Evolutionary conservation across 2,329 filamentous ascomycete genomes (phyloP).

Genomic region (Fusarium agapanthi): DNA sequence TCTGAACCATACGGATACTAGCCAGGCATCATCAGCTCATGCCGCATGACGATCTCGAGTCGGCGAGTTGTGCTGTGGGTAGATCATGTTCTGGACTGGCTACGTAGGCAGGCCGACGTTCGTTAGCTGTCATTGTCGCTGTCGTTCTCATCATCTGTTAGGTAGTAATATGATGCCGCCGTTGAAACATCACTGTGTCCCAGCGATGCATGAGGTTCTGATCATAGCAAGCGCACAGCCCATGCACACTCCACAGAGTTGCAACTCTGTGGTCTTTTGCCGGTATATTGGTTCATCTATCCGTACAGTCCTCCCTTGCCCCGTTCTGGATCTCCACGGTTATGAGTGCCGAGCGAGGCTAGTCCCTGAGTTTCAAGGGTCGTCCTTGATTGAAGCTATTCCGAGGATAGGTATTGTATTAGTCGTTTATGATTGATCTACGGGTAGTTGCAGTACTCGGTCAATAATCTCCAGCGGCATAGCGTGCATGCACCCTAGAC

Average conservation of each 20-base stretch:
- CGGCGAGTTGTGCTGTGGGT: background rate
- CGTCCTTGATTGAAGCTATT: background rate
- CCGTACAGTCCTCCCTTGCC: background rate
- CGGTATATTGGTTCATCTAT: slow-evolving; percentile 8
- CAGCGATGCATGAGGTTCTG: slow-evolving; percentile 29
- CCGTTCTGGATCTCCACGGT: background rate
- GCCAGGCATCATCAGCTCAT: slow-evolving; percentile 2
- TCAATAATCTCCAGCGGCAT: background rate
- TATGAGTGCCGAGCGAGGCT: slow-evolving; percentile 1
- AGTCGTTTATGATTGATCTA: slow-evolving; percentile 4
- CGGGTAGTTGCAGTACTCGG: background rate
- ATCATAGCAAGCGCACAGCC: slow-evolving; percentile 21
- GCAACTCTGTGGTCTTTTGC: slow-evolving; percentile 3
- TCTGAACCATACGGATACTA: slow-evolving; percentile 5
- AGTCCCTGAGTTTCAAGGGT: slow-evolving; percentile 4
- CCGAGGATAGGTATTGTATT: background rate
- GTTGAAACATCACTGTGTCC: slow-evolving; percentile 18
- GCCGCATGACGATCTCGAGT: slow-evolving; percentile 1
- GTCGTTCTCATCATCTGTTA: background rate
- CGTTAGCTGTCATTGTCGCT: background rate
- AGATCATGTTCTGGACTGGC: background rate
- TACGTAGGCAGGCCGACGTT: background rate
- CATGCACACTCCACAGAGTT: slow-evolving; percentile 21
- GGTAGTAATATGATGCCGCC: background rate
- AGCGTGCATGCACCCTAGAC: background rate